Percentiles rank a stretch among this genome's conserved stretches.
Evolutionary conservation across 805 yeast genomes (phyloP).

Genomic region (Yarrowia yakushimensis): DNA sequence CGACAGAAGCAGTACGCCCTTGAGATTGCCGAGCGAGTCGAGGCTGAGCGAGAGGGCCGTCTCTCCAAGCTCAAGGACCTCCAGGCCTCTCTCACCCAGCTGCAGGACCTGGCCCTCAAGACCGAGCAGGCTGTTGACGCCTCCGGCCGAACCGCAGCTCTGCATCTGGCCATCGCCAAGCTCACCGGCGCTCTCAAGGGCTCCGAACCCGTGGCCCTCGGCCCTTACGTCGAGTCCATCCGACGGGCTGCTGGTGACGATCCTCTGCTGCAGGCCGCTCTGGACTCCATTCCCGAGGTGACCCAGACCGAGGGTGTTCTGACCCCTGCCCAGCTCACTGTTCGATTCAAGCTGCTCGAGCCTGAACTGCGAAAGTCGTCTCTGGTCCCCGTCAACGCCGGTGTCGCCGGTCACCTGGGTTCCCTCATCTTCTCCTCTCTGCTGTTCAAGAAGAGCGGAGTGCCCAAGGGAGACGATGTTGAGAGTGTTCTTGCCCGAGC

Average conservation of each 20-base stretch:
- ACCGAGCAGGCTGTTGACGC: constrained; percentile 41
- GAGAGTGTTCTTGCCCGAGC: constrained; percentile 89
- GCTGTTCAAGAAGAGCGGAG: constrained; percentile 73
- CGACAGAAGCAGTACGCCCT: constrained; percentile 65
- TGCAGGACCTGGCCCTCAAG: constrained; percentile 44
- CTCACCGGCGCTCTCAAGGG: constrained; percentile 44
- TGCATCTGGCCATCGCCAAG: constrained; percentile 46
- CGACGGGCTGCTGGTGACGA: constrained; percentile 44
- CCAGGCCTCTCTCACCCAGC: constrained; percentile 51
- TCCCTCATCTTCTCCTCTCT: constrained; percentile 74
- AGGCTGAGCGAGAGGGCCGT: constrained; percentile 73
- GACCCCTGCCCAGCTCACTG: constrained; percentile 70
- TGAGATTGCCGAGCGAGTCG: constrained; percentile 57
- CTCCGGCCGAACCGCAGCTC: constrained; percentile 42
- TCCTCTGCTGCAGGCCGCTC: constrained; percentile 49
- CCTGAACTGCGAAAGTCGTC: constrained; percentile 89
- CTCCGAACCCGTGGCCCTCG: constrained; percentile 41
- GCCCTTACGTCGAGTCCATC: constrained; percentile 37
- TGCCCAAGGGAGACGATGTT: constrained; percentile 76
- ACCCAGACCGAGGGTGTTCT: constrained; percentile 56
- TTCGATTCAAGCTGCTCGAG: constrained; percentile 73
- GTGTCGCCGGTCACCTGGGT: constrained; percentile 84
- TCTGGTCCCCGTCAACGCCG: constrained; percentile 90
- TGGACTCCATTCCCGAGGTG: constrained; percentile 47
- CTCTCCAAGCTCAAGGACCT: constrained; percentile 65